These are phyloP conservation scores for Ogataea allantospora DNA, from an alignment of 805 yeast genomes.

Conservation along the genomic window DNA sequence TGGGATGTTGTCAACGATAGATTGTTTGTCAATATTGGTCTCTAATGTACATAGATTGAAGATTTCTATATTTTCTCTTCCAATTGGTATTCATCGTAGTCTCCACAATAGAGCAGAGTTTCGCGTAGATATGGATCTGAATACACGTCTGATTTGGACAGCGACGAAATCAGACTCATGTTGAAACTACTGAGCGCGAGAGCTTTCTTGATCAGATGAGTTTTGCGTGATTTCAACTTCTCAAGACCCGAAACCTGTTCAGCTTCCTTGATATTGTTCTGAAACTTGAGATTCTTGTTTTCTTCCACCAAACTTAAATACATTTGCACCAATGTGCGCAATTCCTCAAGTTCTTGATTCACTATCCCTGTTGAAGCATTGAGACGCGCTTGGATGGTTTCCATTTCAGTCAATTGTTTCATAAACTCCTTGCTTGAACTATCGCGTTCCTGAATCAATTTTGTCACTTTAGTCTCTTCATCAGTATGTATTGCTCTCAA, in stretches of 20 bases:
- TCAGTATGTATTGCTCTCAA: slow-evolving; percentile 23
- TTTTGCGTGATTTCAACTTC: slow-evolving; percentile 14
- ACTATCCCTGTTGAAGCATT: slow-evolving; percentile 1
- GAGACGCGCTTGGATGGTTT: slow-evolving; percentile 1
- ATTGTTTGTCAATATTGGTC: slow-evolving; percentile 27
- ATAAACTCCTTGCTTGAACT: slow-evolving; percentile 8
- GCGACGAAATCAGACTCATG: slow-evolving; percentile 33
- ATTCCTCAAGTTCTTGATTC: slow-evolving; percentile 4
- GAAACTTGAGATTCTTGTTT: slow-evolving; percentile 18
- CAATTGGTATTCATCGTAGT: slow-evolving; percentile 29
- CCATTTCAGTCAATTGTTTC: slow-evolving; percentile 4
- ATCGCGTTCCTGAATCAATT: slow-evolving; percentile 16
- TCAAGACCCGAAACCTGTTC: slow-evolving; percentile 16
- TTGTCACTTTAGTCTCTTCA: slow-evolving; percentile 11
- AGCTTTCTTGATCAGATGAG: slow-evolving; percentile 21
- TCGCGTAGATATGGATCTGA: slow-evolving; percentile 30
- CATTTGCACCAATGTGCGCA: slow-evolving; percentile 10
- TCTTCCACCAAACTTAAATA: slow-evolving; percentile 16
- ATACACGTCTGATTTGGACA: slow-evolving; percentile 33
- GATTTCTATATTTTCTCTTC: slow-evolving; percentile 19
- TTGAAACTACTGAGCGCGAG: slow-evolving; percentile 31
- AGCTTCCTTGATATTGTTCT: slow-evolving; percentile 12
- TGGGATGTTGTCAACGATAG: slow-evolving; percentile 72
- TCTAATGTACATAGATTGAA: slow-evolving; percentile 16
- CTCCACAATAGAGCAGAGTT: slow-evolving; percentile 32